These are phyloP conservation scores for Dioscorea dumetorum DNA, from an alignment of 106 monocot species.

Conservation along the genomic window DNA sequence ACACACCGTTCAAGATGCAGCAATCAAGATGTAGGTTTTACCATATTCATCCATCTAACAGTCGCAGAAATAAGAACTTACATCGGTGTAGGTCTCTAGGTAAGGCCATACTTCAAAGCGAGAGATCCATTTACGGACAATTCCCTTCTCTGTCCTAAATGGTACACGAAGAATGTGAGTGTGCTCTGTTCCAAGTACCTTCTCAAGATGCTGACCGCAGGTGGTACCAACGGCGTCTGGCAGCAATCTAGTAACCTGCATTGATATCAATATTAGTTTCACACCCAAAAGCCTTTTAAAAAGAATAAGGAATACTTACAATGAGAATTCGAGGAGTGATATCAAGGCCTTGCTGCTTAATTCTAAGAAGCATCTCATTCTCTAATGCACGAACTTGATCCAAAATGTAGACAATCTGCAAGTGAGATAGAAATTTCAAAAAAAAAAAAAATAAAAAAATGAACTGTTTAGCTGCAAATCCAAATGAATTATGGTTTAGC, in stretches of 20 bases:
- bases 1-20: neutral
- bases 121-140: constrained; percentile 58
- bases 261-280: neutral
- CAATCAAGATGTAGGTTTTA: too few relatives aligned
- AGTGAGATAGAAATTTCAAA: neutral
- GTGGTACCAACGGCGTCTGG: constrained; percentile 66
- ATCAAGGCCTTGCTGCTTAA: constrained; percentile 81
- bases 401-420: constrained; percentile 94
- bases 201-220: constrained; percentile 59
- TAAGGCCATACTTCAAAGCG: constrained; percentile 82
- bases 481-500: neutral
- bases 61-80: neutral
- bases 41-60: neutral
- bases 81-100: constrained; percentile 54
- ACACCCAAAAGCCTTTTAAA: neutral
- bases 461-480: neutral
- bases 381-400: constrained; percentile 98
- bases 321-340: constrained; percentile 82
- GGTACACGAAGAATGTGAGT: constrained; percentile 59
- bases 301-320: constrained; percentile 34
- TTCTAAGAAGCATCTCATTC: constrained; percentile 81
- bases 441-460: neutral
- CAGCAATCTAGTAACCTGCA: constrained; percentile 50
- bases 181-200: constrained; percentile 58
- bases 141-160: constrained; percentile 45